Evolutionary conservation across 805 yeast species (phyloP).

Genomic region (Starmerella sp.): DNA sequence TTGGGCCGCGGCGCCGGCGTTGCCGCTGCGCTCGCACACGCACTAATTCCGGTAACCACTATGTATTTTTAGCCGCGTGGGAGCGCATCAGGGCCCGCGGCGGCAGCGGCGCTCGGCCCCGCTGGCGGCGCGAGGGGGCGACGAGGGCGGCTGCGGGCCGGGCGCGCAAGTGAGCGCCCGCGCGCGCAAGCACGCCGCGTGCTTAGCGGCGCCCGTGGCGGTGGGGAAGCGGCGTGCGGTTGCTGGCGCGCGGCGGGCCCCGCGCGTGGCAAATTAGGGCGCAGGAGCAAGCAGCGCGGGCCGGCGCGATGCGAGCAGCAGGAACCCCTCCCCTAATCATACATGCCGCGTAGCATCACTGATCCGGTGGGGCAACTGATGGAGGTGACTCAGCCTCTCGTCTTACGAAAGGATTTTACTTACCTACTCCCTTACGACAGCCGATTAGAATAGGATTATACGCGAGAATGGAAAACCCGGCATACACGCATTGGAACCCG

Average conservation of each 20-base stretch:
- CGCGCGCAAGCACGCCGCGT: no score
- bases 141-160: no score
- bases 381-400: slow-evolving; percentile 19
- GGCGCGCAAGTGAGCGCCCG: no score
- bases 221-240: no score
- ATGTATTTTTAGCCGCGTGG: no score
- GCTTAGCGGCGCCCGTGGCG: no score
- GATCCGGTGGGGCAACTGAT: slow-evolving; percentile 2
- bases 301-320: not conserved
- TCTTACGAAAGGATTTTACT: slow-evolving; percentile 17
- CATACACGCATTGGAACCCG: slow-evolving; percentile 24
- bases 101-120: no score
- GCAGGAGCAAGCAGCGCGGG: not conserved
- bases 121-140: no score
- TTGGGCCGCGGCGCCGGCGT: not conserved
- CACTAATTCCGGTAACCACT: no score
- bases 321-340: not conserved
- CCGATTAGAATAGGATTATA: slow-evolving; percentile 20
- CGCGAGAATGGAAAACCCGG: slow-evolving; percentile 21
- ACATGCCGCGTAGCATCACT: slow-evolving; percentile 4
- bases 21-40: no score
- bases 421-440: slow-evolving; percentile 20
- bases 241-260: not conserved
- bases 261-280: not conserved
- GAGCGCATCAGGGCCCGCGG: no score